Conservation (phyloP, 2,329 filamentous ascomycete genomes). For the Sporothrix dimorphospora region DNA sequence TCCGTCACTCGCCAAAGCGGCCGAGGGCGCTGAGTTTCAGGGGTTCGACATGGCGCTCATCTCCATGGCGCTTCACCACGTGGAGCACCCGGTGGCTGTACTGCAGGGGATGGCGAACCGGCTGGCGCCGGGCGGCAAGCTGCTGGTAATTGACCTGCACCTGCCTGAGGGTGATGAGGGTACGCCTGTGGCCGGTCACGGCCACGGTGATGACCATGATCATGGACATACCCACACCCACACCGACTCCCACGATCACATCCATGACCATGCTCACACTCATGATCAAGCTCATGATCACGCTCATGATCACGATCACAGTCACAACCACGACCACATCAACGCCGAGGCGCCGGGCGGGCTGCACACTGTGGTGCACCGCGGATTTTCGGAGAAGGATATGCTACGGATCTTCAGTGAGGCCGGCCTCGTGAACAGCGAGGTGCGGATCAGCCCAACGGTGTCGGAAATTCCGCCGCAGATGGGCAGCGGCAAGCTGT, state of each 20-base stretch:
- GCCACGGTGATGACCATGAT: constrained; percentile 2
- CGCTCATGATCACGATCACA: not conserved
- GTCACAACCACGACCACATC: not conserved
- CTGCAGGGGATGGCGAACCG: constrained; percentile 31
- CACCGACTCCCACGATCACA: not conserved
- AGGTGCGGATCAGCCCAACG: not conserved
- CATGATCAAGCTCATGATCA: constrained; percentile 17
- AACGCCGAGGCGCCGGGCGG: not conserved
- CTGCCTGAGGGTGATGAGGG: not conserved
- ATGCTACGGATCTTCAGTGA: constrained; percentile 29
- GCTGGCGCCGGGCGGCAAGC: constrained; percentile 32
- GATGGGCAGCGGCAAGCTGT: not conserved
- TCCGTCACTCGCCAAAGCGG: not conserved
- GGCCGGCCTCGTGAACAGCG: constrained; percentile 28
- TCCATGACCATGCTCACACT: not conserved
- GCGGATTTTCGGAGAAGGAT: constrained; percentile 30
- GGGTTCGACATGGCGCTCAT: constrained; percentile 34
- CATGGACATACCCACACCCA: too few species aligned
- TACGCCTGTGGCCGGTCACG: not conserved
- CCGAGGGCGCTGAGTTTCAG: constrained; percentile 25
- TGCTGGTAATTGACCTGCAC: constrained; percentile 36
- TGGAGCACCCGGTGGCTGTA: constrained; percentile 30
- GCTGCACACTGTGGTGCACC: constrained; percentile 23
- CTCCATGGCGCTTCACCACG: constrained; percentile 36
- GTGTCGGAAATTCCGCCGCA: constrained; percentile 6